Evolutionary conservation across 257 asterid species (phyloP), one percentile per base, ranked within the genome.

Genomic region (Fraxinus americana): DNA sequence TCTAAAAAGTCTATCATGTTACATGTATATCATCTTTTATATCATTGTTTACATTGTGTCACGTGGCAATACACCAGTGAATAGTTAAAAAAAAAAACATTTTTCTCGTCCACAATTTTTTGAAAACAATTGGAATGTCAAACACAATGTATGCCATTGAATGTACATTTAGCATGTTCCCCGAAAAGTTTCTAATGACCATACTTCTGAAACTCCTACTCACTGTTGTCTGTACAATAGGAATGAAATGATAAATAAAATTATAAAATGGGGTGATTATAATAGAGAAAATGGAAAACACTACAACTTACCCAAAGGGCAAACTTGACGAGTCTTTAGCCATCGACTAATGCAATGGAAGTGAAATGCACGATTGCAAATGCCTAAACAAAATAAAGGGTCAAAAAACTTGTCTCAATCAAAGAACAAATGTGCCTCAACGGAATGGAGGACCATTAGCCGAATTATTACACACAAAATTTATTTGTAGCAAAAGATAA

Each of bases 301-400:
- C 34, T 2, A 54, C 36, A 71, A 50, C 90, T 82, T 85, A 92
- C 99, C 99, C 13, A 95, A 77, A 21, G 99, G 99, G 87, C 99
- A 95, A 63, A 95, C 99, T 86, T 95, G 98, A 69, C 99, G 97
- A 76, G 97, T 95, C 83, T 95, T 95, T 83, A 95, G 98, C 99
- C 98, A 93, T 79, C 99, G 88, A 89, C 98, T 95, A 79, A 95
- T 93, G 92, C 99, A 95, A 74, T 93, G 99, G 87, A 95, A 95
- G 87, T 95, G 99, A 86, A 95, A 95, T 67, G 99, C 99, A 73
- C 93, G 99, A 88, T 93, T 95, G 90, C 99, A 95, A 72, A 93
- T 97, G 36, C 99, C 99, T 95, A 73, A 7, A 84, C 34, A 77
- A 41, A 35, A 54, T 4, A 70, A 45, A 2, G n/a, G 21, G 17